A percentile compares a stretch with the other conserved stretches of the same genome.
These are phyloP conservation scores for Boletus fagicola DNA, from an alignment of 768 basidiomycete species.

Conservation along the genomic window DNA sequence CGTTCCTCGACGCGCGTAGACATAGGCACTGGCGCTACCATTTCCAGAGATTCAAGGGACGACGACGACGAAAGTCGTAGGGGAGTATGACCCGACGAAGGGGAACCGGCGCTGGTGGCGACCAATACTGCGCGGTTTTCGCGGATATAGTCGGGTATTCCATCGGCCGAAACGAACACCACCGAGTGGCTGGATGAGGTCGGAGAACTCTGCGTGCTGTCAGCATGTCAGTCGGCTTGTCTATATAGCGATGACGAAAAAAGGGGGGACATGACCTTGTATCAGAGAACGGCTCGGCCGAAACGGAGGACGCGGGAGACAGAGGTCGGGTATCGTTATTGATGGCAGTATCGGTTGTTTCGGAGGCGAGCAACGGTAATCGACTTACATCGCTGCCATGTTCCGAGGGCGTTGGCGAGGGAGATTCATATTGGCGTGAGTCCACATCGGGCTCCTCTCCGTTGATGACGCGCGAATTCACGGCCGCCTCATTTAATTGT, in stretches of 20 bases:
- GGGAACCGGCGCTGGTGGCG: constrained; percentile 29
- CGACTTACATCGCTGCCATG: constrained; percentile 22
- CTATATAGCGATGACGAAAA: not conserved
- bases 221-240: not conserved
- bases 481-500: not conserved
- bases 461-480: not conserved
- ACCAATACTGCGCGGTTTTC: constrained; percentile 33
- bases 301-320: constrained; percentile 15
- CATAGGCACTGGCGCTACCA: not conserved
- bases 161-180: constrained; percentile 31
- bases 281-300: constrained; percentile 14
- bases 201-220: constrained; percentile 7
- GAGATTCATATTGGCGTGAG: constrained; percentile 4
- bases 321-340: constrained; percentile 7
- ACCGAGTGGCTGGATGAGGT: constrained; percentile 24
- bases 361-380: not conserved
- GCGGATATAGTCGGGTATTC: constrained; percentile 30
- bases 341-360: not conserved
- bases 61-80: constrained; percentile 25
- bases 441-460: not conserved
- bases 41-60: constrained; percentile 23
- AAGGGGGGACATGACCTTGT: constrained; percentile 12
- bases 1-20: not conserved
- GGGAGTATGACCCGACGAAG: constrained; percentile 18
- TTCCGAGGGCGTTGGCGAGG: constrained; percentile 30